These are phyloP conservation scores for Blastobotrys apis DNA, from an alignment of 1,139 yeast genomes.

Conservation along the genomic window DNA sequence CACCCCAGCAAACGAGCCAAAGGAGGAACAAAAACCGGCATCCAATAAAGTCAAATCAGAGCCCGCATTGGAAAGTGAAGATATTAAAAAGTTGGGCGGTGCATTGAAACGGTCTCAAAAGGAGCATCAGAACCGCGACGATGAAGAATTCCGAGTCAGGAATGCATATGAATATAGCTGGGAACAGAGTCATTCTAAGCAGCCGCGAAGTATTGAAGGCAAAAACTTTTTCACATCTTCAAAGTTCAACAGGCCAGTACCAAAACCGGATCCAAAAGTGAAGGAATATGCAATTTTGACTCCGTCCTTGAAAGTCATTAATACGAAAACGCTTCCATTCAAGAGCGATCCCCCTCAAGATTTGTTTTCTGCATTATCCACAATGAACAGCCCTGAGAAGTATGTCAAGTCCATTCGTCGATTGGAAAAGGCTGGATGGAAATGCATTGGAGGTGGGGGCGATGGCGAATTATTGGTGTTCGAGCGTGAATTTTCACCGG, in stretches of 20 bases:
- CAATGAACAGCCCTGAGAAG: conserved; percentile 37
- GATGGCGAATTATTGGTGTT: conserved; percentile 38
- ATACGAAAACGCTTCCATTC: conserved; percentile 44
- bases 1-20: too few species aligned
- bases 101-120: conserved; percentile 46
- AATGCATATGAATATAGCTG: conserved; percentile 54
- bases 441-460: conserved; percentile 43
- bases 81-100: conserved; percentile 31
- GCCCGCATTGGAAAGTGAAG: too few species aligned
- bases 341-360: conserved; percentile 39
- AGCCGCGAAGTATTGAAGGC: conserved; percentile 43
- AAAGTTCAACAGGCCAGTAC: conserved; percentile 4
- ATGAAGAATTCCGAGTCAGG: conserved; percentile 45
- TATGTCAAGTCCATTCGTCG: conserved; percentile 35
- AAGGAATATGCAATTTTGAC: conserved; percentile 47
- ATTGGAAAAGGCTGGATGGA: conserved; percentile 44
- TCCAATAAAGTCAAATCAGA: too few species aligned
- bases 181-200: conserved; percentile 29
- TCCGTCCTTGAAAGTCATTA: conserved; percentile 40
- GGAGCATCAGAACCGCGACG: conserved; percentile 40
- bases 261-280: conserved; percentile 10
- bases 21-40: neutral
- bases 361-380: conserved; percentile 44
- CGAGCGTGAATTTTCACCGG: conserved; percentile 28
- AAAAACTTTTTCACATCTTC: conserved; percentile 52